Evolutionary conservation across 352 stramenopile genomes (phyloP).

Genomic region (Phytophthora fragariae): DNA sequence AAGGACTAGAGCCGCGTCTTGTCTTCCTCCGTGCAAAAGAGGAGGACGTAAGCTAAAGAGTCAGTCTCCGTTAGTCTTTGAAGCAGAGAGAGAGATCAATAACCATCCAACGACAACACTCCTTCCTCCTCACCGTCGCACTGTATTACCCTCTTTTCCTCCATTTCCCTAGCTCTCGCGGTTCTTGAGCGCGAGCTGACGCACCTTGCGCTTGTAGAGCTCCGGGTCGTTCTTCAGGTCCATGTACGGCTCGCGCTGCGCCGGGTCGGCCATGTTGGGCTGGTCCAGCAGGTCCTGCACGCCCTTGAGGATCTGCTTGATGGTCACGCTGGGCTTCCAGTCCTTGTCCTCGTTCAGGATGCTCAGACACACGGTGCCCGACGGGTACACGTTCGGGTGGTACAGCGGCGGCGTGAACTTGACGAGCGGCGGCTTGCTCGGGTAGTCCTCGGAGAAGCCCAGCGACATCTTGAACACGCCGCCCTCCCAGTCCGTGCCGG

Average conservation of each 20-base stretch:
- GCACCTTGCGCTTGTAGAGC: slow-evolving; percentile 88
- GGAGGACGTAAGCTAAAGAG: slow-evolving; percentile 2
- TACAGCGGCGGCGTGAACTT: slow-evolving; percentile 98
- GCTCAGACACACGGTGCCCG: slow-evolving; percentile 97
- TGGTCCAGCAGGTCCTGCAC: slow-evolving; percentile 93
- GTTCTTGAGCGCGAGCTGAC: slow-evolving; percentile 86
- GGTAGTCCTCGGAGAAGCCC: slow-evolving; percentile 98
- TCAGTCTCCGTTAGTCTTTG: slow-evolving; percentile 11
- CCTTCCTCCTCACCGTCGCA: slow-evolving; percentile 9
- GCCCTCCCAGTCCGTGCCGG: slow-evolving; percentile 96
- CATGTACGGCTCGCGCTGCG: slow-evolving; percentile 89
- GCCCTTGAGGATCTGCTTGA: slow-evolving; percentile 98
- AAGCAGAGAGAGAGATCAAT: neutral
- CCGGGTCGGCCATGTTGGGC: slow-evolving; percentile 90
- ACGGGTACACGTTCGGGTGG: slow-evolving; percentile 97
- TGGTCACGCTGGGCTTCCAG: slow-evolving; percentile 98
- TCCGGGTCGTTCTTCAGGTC: slow-evolving; percentile 92
- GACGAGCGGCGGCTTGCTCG: slow-evolving; percentile 97
- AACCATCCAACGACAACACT: slow-evolving; percentile 6
- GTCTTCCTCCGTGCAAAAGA: slow-evolving; percentile 12
- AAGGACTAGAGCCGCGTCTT: slow-evolving; percentile 87
- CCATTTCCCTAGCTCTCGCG: slow-evolving; percentile 62
- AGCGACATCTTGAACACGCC: slow-evolving; percentile 98
- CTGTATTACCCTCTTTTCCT: slow-evolving; percentile 2
- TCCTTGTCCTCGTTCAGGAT: slow-evolving; percentile 99